Evolutionary conservation across 129 eudicot genomes (phyloP).

Genomic region (Chrysanthemum seticuspe): DNA sequence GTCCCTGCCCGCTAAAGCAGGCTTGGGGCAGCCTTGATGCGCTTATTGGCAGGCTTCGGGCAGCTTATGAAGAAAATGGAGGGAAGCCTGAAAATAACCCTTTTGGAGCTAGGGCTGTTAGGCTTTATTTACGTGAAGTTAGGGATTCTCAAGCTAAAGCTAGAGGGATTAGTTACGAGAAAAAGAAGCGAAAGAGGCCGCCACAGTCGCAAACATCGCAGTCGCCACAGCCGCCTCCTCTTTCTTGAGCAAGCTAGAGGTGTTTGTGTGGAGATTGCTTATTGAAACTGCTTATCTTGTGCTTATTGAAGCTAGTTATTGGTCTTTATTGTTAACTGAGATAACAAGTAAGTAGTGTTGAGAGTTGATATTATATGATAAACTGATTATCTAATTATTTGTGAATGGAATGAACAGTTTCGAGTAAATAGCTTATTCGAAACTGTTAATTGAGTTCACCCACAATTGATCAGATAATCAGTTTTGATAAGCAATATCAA

Average conservation of each 20-base stretch:
- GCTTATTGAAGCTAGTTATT: too few relatives aligned
- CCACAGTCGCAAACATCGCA: slow-evolving; percentile 32
- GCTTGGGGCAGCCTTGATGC: slow-evolving; percentile 96
- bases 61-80: slow-evolving; percentile 83
- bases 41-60: slow-evolving; percentile 79
- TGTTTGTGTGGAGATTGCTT: not conserved
- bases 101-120: slow-evolving; percentile 83
- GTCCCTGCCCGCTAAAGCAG: slow-evolving; percentile 85
- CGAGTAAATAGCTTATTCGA: too few relatives aligned
- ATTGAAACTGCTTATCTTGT: too few relatives aligned
- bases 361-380: too few relatives aligned
- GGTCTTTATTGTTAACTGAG: too few relatives aligned
- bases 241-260: slow-evolving; percentile 40
- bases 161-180: slow-evolving; percentile 76
- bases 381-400: too few relatives aligned
- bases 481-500: too few relatives aligned
- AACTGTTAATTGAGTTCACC: too few relatives aligned
- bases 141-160: slow-evolving; percentile 88
- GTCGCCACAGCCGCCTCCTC: slow-evolving; percentile 18
- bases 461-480: too few relatives aligned
- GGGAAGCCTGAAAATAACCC: slow-evolving; percentile 78
- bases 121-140: slow-evolving; percentile 77
- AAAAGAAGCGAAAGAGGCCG: slow-evolving; percentile 79
- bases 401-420: too few relatives aligned
- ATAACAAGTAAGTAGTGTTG: too few relatives aligned